Evolutionary conservation across 805 yeast genomes (phyloP), one percentile per base, ranked within the genome.

Genomic region (Metschnikowia corniflorae): DNA sequence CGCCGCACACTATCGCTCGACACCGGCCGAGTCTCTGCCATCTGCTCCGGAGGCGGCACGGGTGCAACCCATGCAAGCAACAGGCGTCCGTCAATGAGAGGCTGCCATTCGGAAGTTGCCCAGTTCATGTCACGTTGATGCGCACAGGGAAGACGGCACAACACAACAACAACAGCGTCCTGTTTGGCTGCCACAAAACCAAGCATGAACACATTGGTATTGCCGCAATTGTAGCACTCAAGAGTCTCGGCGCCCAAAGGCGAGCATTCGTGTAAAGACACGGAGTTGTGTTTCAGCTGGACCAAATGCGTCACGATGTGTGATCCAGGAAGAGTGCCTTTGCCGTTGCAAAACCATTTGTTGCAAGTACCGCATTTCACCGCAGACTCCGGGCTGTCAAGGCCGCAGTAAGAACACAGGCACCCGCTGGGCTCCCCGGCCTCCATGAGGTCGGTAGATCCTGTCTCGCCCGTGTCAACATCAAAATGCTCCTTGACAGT

Each of bases 181-280:
- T 80, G 75, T 53, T 85, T 86, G 4, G 96, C 96, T 17, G 88
- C 74, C 12, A 89, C 93, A 59, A 82, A 87, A 0, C 97, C 97
- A 25, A 89, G 65, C 17, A 81, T 69, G 49, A 89, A 89, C 2
- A 58, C 83, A 50, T 89, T 89, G 42, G 70, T 77, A 54, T 75
- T 77, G 20, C 96, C 96, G 65, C 97, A 89, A 53, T 80, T 82
- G 62, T 88, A 89, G 63, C 97, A 89, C 58, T 89, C 97, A 40
- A 89, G 63, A 2, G 79, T 72, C 5, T 89, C 82, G 36, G 84
- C 95, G n/a, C 96, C 96, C 17, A 88, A 66, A 43, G 85, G 88
- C 2, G 89, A 80, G 17, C 82, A 83, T 24, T 80, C 80, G 57
- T 88, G 96, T 30, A 87, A 70, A 2, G 82, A 70, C 2, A 89